These are phyloP conservation scores for Penicillium sp. DNA, from an alignment of 2,329 filamentous ascomycete genomes.

Conservation along the genomic window DNA sequence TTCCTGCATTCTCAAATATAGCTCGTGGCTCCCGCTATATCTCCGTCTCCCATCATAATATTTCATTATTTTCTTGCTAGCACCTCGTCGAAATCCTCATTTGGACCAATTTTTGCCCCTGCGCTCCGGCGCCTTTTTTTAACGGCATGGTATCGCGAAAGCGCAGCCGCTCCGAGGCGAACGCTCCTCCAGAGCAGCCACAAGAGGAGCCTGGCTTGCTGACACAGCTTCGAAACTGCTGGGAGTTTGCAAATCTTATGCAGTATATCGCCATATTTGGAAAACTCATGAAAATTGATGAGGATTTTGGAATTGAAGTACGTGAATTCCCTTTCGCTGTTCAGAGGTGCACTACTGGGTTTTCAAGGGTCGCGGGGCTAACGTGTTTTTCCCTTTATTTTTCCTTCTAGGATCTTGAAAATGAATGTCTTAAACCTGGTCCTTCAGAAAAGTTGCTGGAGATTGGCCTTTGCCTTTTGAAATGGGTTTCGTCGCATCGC, in stretches of 20 bases:
- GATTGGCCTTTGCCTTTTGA: constrained; percentile 84
- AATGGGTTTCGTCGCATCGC: constrained; percentile 91
- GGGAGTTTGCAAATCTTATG: constrained; percentile 92
- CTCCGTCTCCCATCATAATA: neutral
- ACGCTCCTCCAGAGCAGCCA: constrained; percentile 51
- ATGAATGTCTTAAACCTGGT: constrained; percentile 78
- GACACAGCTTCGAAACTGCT: constrained; percentile 79
- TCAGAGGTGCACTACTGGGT: constrained; percentile 20
- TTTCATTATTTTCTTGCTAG: neutral
- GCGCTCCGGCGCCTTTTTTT: constrained; percentile 31
- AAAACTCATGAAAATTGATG: constrained; percentile 84
- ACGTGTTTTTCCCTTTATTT: constrained; percentile 2
- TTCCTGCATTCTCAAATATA: constrained; percentile 8
- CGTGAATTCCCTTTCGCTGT: constrained; percentile 25
- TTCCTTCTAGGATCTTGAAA: constrained; percentile 76
- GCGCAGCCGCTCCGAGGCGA: constrained; percentile 60
- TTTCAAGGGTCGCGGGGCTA: constrained; percentile 12
- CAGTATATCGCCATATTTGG: constrained; percentile 96
- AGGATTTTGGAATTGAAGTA: constrained; percentile 90
- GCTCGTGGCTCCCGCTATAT: neutral
- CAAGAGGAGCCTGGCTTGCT: constrained; percentile 55
- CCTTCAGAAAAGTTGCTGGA: constrained; percentile 75
- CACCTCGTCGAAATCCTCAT: neutral
- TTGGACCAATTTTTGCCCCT: constrained; percentile 20
- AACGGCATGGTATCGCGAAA: constrained; percentile 59